These are phyloP conservation scores for Pseudotulostoma volvatum DNA, from an alignment of 495 filamentous ascomycete species.

Conservation along the genomic window DNA sequence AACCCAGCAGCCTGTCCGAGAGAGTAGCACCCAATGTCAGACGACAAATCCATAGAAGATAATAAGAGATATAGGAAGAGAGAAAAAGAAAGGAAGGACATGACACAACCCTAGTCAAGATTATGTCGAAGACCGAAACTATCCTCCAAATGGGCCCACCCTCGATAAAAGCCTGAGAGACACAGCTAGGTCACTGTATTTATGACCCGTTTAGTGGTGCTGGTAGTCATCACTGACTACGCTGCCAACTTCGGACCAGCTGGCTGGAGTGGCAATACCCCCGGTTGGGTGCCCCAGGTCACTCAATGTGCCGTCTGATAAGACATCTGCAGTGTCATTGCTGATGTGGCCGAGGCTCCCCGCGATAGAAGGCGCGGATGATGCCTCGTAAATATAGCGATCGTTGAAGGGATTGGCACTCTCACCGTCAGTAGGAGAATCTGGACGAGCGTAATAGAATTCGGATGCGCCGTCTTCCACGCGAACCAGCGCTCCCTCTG, in stretches of 20 bases:
- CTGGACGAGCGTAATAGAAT: slow-evolving; percentile 21
- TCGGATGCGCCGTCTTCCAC: slow-evolving; percentile 15
- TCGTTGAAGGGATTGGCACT: slow-evolving; percentile 11
- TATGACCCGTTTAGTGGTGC: slow-evolving; percentile 13
- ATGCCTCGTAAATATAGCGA: slow-evolving; percentile 7
- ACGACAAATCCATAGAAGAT: no score
- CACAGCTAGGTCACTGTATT: not conserved
- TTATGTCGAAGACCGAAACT: not conserved
- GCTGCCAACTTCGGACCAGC: slow-evolving; percentile 69
- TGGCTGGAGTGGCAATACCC: slow-evolving; percentile 46
- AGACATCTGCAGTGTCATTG: slow-evolving; percentile 12
- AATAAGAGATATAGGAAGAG: no score
- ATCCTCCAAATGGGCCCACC: not conserved
- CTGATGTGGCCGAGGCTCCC: slow-evolving; percentile 24
- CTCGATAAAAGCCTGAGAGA: not conserved
- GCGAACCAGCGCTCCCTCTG: slow-evolving; percentile 15
- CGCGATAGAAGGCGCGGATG: slow-evolving; percentile 20
- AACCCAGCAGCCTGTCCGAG: no score
- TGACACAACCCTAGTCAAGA: no score
- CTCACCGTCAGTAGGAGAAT: slow-evolving; percentile 14
- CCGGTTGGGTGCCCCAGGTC: slow-evolving; percentile 34
- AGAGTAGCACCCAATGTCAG: no score
- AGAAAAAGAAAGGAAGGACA: no score
- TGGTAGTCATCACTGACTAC: slow-evolving; percentile 41
- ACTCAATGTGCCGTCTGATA: slow-evolving; percentile 46